A percentile compares a stretch with the other conserved stretches of the same genome.
Evolutionary conservation across 83 land plant genomes (phyloP).

Genomic region (Diphasiastrum complanatum): DNA sequence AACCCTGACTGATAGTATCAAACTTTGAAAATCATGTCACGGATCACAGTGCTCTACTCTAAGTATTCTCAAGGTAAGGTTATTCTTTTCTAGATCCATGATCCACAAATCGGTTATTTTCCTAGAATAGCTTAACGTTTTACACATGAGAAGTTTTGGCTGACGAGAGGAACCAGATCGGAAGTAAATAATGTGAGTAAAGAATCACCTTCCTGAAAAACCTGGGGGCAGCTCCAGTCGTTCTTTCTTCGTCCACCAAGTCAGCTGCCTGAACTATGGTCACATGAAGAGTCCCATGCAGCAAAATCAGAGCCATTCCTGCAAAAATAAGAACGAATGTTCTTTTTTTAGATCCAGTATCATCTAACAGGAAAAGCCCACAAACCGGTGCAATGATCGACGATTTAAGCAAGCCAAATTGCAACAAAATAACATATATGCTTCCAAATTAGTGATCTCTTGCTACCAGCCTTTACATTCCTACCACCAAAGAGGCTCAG

Average conservation of each 20-base stretch:
- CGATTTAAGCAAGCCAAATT: too few species aligned
- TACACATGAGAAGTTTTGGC: neutral
- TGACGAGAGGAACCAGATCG: neutral
- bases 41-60: too few species aligned
- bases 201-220: conserved; percentile 13
- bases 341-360: too few species aligned
- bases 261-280: conserved; percentile 6
- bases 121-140: neutral
- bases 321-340: too few species aligned
- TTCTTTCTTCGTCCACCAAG: conserved; percentile 8
- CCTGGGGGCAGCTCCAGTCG: conserved; percentile 5
- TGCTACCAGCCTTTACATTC: too few species aligned
- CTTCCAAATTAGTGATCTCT: too few species aligned
- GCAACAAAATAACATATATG: too few species aligned
- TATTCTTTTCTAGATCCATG: neutral
- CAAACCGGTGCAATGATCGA: too few species aligned
- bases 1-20: too few species aligned
- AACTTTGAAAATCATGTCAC: too few species aligned
- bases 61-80: neutral
- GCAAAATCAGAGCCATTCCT: conserved; percentile 20
- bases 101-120: neutral
- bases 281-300: conserved; percentile 23
- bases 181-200: neutral
- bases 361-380: too few species aligned
- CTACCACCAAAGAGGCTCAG: too few species aligned